Percentiles rank a stretch among this genome's conserved stretches.
Evolutionary conservation across 2,329 filamentous ascomycete species (phyloP).

Genomic region (Sarocladium kiliense): DNA sequence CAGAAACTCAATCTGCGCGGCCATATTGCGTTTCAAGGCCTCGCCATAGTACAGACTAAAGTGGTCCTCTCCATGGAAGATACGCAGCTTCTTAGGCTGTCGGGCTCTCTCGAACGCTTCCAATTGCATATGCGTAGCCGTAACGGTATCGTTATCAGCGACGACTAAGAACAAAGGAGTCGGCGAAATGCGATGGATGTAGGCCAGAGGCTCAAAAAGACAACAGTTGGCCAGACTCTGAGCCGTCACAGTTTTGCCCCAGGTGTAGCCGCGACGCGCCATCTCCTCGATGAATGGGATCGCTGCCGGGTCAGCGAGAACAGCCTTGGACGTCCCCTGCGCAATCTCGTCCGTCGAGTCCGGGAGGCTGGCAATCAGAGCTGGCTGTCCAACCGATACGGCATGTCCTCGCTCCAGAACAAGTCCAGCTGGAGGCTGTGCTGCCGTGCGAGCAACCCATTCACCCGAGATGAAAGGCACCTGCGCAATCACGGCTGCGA

Average conservation of each 20-base stretch:
- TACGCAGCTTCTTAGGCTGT: slow-evolving; percentile 12
- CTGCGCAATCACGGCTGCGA: slow-evolving; percentile 12
- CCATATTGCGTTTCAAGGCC: not conserved
- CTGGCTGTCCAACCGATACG: slow-evolving; percentile 8
- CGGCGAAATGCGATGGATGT: slow-evolving; percentile 14
- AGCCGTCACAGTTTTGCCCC: slow-evolving; percentile 12
- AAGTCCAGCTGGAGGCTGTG: not conserved
- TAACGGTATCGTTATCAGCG: slow-evolving; percentile 8
- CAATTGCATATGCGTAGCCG: slow-evolving; percentile 9
- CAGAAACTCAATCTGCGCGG: not conserved
- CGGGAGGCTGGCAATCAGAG: not conserved
- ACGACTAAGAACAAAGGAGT: slow-evolving; percentile 14
- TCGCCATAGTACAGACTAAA: slow-evolving; percentile 12
- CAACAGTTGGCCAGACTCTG: not conserved
- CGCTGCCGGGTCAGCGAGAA: not conserved
- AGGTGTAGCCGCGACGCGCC: slow-evolving; percentile 1
- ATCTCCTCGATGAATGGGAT: not conserved
- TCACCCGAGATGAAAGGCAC: slow-evolving; percentile 14
- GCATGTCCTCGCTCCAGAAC: not conserved
- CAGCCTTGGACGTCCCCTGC: not conserved
- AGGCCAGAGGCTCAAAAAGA: slow-evolving; percentile 11
- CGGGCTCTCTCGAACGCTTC: slow-evolving; percentile 12
- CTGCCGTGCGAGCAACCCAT: not conserved
- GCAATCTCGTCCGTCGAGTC: not conserved
- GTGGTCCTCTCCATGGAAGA: slow-evolving; percentile 9